Evolutionary conservation across 2,329 filamentous ascomycete species (phyloP).

Genomic region (Nemania sp.): DNA sequence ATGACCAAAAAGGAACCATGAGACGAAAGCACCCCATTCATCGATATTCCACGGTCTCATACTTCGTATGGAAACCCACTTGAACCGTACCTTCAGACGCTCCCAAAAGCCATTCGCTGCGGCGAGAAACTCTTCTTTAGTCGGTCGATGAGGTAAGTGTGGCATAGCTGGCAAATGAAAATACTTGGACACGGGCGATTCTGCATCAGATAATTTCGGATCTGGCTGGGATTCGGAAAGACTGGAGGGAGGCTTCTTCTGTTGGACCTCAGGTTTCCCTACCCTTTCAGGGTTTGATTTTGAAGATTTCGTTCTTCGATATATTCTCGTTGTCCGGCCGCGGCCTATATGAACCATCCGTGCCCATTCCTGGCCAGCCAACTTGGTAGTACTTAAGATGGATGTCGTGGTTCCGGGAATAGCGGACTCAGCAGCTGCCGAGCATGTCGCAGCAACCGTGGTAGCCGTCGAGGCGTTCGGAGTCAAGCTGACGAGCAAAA

Average conservation of each 20-base stretch:
- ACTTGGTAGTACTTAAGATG: constrained; percentile 41
- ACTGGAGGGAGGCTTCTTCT: constrained; percentile 28
- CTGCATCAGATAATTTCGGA: constrained; percentile 30
- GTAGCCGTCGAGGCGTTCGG: constrained; percentile 46
- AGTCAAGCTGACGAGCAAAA: constrained; percentile 55
- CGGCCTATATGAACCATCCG: constrained; percentile 40
- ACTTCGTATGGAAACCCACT: constrained; percentile 96
- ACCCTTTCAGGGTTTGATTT: constrained; percentile 38
- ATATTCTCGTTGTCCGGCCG: constrained; percentile 29
- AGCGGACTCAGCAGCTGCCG: constrained; percentile 46
- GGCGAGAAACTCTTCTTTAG: constrained; percentile 88
- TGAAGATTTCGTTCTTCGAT: constrained; percentile 40
- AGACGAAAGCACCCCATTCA: constrained; percentile 92
- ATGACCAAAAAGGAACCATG: constrained; percentile 93
- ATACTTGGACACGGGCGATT: constrained; percentile 60
- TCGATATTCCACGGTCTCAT: constrained; percentile 93
- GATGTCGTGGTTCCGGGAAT: constrained; percentile 36
- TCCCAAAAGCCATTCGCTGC: constrained; percentile 94
- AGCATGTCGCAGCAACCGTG: constrained; percentile 47
- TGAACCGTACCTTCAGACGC: constrained; percentile 86
- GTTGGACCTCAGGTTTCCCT: constrained; percentile 23
- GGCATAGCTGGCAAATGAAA: constrained; percentile 56
- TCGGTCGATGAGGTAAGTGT: constrained; percentile 83
- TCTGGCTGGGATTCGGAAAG: constrained; percentile 28
- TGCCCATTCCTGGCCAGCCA: constrained; percentile 46